These are phyloP conservation scores for Apiospora rasikravindrae DNA, from an alignment of 2,329 filamentous ascomycete genomes.

Conservation along the genomic window DNA sequence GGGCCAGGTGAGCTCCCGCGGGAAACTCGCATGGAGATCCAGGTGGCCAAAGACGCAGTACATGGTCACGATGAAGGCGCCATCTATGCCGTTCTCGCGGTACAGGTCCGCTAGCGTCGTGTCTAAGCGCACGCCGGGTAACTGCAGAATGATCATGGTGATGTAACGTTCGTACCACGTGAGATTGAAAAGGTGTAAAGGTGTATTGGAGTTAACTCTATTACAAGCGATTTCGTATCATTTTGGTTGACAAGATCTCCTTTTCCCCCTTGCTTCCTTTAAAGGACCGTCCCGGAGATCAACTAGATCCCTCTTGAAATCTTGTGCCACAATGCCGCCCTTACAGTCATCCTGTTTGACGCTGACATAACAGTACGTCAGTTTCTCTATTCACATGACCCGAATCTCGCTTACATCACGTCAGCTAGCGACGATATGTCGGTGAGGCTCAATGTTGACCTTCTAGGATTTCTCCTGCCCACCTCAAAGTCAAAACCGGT, in stretches of 20 bases:
- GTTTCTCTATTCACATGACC: background rate
- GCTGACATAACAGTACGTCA: constrained; percentile 7
- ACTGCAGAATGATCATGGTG: constrained; percentile 16
- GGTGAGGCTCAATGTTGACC: background rate
- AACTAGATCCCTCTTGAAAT: background rate
- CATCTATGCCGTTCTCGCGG: constrained; percentile 28
- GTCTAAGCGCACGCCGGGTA: constrained; percentile 25
- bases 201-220: background rate
- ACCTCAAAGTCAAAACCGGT: background rate
- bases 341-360: background rate
- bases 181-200: background rate
- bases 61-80: constrained; percentile 32
- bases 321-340: background rate
- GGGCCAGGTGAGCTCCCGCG: constrained; percentile 29
- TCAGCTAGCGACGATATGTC: background rate
- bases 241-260: background rate
- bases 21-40: constrained; percentile 31
- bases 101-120: constrained; percentile 32
- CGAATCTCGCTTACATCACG: constrained; percentile 1
- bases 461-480: background rate
- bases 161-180: background rate
- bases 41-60: constrained; percentile 32
- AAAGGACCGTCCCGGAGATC: background rate
- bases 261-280: background rate
- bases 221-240: background rate